These are phyloP conservation scores for Colletotrichum limetticola DNA, from an alignment of 2,329 filamentous ascomycete genomes.

Conservation along the genomic window DNA sequence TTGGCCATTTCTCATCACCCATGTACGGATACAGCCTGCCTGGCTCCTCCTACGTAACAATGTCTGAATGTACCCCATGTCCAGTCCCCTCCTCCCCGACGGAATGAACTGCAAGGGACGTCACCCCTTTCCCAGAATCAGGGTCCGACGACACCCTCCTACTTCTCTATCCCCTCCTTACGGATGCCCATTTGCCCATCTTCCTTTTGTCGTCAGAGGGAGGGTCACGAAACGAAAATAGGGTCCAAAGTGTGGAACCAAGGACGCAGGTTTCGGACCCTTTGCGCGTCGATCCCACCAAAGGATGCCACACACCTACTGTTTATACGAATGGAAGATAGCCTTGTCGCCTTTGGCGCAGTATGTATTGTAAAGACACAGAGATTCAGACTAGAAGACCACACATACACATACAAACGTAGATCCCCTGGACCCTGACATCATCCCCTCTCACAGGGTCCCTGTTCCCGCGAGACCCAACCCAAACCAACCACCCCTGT, in stretches of 20 bases:
- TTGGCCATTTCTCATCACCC: background rate
- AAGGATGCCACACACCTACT: background rate
- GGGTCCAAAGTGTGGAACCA: conserved; percentile 9
- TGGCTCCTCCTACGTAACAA: conserved; percentile 12
- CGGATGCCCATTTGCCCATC: background rate
- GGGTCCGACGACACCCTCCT: conserved; percentile 5
- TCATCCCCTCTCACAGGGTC: conserved; percentile 18
- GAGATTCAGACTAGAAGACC: background rate
- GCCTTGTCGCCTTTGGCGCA: background rate
- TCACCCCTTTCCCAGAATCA: conserved; percentile 10
- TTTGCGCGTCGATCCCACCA: conserved; percentile 20
- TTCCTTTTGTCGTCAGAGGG: conserved; percentile 16
- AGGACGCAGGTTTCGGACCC: conserved; percentile 30
- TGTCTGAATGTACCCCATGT: background rate
- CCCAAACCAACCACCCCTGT: background rate
- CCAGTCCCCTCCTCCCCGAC: background rate
- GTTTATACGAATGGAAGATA: background rate
- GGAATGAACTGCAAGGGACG: conserved; percentile 25
- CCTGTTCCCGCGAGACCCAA: conserved; percentile 2
- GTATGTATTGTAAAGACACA: background rate
- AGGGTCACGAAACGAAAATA: background rate
- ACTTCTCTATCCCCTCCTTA: too few relatives aligned
- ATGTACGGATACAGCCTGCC: background rate
- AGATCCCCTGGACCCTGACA: conserved; percentile 30
- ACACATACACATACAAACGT: background rate